A percentile compares a stretch with the other conserved stretches of the same genome.
Evolutionary conservation across 805 yeast genomes (phyloP).

Genomic region (Teunomyces tritomae): DNA sequence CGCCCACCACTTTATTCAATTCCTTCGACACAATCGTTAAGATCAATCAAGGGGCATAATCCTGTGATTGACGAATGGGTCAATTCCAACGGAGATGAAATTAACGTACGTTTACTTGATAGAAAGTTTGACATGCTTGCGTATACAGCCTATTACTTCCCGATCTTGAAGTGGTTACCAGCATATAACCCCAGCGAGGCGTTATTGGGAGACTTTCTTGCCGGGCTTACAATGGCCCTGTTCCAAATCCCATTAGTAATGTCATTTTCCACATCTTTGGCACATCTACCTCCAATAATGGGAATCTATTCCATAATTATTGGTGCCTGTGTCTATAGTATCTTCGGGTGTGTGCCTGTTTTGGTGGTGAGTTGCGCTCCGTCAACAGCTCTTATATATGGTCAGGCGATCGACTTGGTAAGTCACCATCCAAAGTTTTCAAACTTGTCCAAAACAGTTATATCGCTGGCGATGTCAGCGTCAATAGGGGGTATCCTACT

Average conservation of each 20-base stretch:
- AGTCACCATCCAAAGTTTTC: conserved; percentile 35
- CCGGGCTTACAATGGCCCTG: conserved; percentile 32
- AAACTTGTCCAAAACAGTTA: conserved; percentile 34
- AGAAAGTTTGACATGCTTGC: conserved; percentile 20
- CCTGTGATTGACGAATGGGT: conserved; percentile 14
- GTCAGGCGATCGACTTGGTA: conserved; percentile 61
- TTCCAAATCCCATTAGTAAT: conserved; percentile 46
- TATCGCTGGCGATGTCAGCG: conserved; percentile 17
- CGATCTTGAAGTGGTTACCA: conserved; percentile 32
- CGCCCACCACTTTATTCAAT: conserved; percentile 28
- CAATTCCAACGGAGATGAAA: conserved; percentile 5
- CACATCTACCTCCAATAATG: conserved; percentile 77
- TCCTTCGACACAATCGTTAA: conserved; percentile 23
- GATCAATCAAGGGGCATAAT: conserved; percentile 12
- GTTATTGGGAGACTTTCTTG: conserved; percentile 28
- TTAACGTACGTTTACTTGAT: conserved; percentile 9
- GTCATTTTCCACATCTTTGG: conserved; percentile 78
- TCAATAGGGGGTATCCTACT: conserved; percentile 18
- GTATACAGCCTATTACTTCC: conserved; percentile 31
- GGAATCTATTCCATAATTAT: conserved; percentile 76
- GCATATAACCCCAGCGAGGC: conserved; percentile 14
- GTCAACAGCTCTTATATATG: conserved; percentile 78
- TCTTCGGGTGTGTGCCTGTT: conserved; percentile 83
- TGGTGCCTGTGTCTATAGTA: conserved; percentile 73
- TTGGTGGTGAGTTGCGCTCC: conserved; percentile 93